phyloP scores from a whole-genome alignment of 768 basidiomycete genomes.

The Mycena crocata region DNA sequence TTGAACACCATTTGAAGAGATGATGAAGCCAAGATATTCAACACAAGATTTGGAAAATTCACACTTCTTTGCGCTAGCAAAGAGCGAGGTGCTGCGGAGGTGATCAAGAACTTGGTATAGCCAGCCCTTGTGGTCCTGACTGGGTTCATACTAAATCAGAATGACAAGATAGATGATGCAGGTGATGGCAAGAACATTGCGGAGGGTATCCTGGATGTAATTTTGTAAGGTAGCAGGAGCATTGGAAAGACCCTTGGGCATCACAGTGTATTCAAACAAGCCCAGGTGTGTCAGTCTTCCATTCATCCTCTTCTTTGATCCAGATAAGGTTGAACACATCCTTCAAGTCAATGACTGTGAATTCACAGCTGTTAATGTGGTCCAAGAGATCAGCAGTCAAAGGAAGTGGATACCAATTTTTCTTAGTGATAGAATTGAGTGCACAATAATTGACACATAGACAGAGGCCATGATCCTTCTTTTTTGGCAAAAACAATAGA shows the following conservation, averaged over 20 bases:
- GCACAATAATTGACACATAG: slow-evolving; percentile 40
- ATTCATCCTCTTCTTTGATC: slow-evolving; percentile 36
- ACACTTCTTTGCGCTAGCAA: slow-evolving; percentile 53
- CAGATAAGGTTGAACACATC: slow-evolving; percentile 21
- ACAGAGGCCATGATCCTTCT: slow-evolving; percentile 34
- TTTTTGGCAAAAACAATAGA: background rate
- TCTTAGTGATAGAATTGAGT: slow-evolving; percentile 47
- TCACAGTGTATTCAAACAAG: slow-evolving; percentile 51
- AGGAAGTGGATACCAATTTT: slow-evolving; percentile 51
- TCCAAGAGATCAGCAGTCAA: slow-evolving; percentile 43
- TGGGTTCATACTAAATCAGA: background rate
- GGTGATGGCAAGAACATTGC: background rate
- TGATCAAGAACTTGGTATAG: background rate
- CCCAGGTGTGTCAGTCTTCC: slow-evolving; percentile 56
- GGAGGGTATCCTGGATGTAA: slow-evolving; percentile 7
- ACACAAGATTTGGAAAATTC: slow-evolving; percentile 50
- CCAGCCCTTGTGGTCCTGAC: background rate
- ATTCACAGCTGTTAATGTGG: slow-evolving; percentile 47
- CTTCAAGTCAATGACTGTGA: background rate
- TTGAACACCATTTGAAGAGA: slow-evolving; percentile 32
- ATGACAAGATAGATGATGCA: background rate
- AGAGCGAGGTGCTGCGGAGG: slow-evolving; percentile 35
- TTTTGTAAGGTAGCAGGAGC: slow-evolving; percentile 48
- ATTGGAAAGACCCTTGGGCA: slow-evolving; percentile 53
- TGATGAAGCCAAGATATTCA: slow-evolving; percentile 55